Evolutionary conservation across 139 green algal genomes (phyloP).

Genomic region (Micractinium sp.): DNA sequence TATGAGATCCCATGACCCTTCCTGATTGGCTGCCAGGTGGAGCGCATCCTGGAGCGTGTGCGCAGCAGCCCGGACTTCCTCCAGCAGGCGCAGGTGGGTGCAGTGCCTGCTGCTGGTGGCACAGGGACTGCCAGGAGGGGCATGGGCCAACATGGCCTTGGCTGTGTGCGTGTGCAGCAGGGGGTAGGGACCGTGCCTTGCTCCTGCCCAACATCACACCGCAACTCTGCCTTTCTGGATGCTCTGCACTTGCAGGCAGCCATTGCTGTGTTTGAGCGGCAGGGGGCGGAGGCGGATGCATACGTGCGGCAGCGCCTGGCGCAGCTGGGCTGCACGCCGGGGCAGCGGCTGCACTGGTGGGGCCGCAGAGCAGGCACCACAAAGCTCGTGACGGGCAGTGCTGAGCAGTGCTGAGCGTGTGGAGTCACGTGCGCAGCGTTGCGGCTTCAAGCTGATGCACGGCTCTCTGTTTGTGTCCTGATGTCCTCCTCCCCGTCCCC

Average conservation of each 20-base stretch:
- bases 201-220: neutral
- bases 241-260: neutral
- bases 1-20: no score
- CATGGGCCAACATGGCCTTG: no score
- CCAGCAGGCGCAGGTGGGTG: slow-evolving; percentile 23
- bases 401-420: neutral
- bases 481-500: neutral
- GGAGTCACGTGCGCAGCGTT: no score
- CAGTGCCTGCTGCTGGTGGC: neutral
- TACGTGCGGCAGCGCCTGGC: slow-evolving; percentile 13
- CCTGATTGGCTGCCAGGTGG: slow-evolving; percentile 3
- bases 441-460: neutral
- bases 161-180: no score
- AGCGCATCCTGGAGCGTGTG: slow-evolving; percentile 43
- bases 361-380: neutral
- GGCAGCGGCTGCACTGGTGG: slow-evolving; percentile 31
- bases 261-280: slow-evolving; percentile 34
- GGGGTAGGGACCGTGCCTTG: no score
- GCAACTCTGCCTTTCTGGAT: neutral
- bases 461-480: neutral
- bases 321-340: slow-evolving; percentile 10
- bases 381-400: no score
- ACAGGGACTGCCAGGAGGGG: neutral
- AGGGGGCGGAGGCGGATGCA: slow-evolving; percentile 31
- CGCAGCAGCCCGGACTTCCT: slow-evolving; percentile 40